Evolutionary conservation across 805 yeast genomes (phyloP), one percentile per base, ranked within the genome.

Genomic region (Candida sanyiensis): DNA sequence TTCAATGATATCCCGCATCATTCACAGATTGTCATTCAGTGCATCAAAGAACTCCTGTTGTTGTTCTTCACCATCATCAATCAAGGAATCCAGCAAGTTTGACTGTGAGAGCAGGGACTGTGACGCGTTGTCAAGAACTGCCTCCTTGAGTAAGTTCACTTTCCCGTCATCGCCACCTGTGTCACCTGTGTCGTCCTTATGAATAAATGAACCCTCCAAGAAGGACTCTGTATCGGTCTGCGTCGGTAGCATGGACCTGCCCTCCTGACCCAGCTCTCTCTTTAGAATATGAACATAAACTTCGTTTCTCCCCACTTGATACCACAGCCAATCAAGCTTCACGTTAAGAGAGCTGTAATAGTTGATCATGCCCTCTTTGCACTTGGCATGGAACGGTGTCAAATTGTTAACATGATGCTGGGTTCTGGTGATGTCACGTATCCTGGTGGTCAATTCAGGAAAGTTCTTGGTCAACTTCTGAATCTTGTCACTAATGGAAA

Each of bases 321-420:
- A 70, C 67, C 77, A 69, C 26, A 72, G 56, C 76, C 78, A 73
- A 43, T 77, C 80, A 32, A 79, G 54, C 44, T 72, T 69, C 19
- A 74, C 66, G n/a, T 70, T 65, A 43, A 75, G 54, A 42, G 69
- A 61, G 31, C 70, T 69, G 16, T 72, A 67, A 3, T 75, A 65
- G 20, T 61, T 56, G 10, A 64, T 54, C 16, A 81, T 45, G 5
- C 59, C 52, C 16, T 75, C 83, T 35, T 72, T 63, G 1, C 85
- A 76, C 38, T 69, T 72, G 3, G 62, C 57, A 23, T 66, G 66
- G 21, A 82, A 60, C 2, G 89, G 89, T 11, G 80, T 69, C 28
- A 77, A 58, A 16, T 69, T 56, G 13, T 62, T 52, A 28, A 76
- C 58, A 28, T 71, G 70, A 6, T 50, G 56, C 30, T 60, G 62